phyloP scores from a whole-genome alignment of 2,329 filamentous ascomycete genomes.

The Aspergillus felis region DNA sequence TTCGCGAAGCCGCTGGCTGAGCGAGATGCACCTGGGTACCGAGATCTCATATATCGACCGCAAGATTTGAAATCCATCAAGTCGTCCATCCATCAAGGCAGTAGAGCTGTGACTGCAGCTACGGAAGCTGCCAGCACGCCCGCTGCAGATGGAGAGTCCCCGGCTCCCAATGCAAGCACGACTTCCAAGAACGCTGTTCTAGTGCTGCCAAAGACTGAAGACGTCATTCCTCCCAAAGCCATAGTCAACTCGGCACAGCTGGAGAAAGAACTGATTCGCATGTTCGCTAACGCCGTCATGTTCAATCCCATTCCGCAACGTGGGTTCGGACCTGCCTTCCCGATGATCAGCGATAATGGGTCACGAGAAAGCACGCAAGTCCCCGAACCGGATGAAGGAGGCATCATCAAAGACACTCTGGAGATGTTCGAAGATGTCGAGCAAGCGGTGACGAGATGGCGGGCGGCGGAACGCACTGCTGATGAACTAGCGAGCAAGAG shows the following conservation, averaged over 20 bases:
- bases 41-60: conserved; percentile 67
- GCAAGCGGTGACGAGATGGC: conserved; percentile 69
- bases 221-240: conserved; percentile 77
- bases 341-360: conserved; percentile 42
- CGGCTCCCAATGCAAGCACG: conserved; percentile 28
- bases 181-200: conserved; percentile 41
- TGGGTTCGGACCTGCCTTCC: conserved; percentile 62
- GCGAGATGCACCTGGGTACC: conserved; percentile 71
- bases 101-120: conserved; percentile 40
- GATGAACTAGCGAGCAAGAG: conserved; percentile 38
- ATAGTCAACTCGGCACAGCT: conserved; percentile 93
- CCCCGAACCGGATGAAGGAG: conserved; percentile 73
- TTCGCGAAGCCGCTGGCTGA: conserved; percentile 73
- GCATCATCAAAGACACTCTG: conserved; percentile 79
- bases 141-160: conserved; percentile 56
- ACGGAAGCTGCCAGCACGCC: conserved; percentile 63
- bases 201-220: conserved; percentile 57
- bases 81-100: conserved; percentile 58
- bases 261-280: conserved; percentile 88
- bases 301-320: conserved; percentile 83
- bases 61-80: conserved; percentile 77
- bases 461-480: conserved; percentile 60
- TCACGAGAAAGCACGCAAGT: conserved; percentile 44
- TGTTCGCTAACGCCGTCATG: conserved; percentile 99
- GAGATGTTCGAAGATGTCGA: conserved; percentile 90